Evolutionary conservation across 2,329 filamentous ascomycete genomes (phyloP), one percentile per base, ranked within the genome.

Genomic region (Colletotrichum graminicola): DNA sequence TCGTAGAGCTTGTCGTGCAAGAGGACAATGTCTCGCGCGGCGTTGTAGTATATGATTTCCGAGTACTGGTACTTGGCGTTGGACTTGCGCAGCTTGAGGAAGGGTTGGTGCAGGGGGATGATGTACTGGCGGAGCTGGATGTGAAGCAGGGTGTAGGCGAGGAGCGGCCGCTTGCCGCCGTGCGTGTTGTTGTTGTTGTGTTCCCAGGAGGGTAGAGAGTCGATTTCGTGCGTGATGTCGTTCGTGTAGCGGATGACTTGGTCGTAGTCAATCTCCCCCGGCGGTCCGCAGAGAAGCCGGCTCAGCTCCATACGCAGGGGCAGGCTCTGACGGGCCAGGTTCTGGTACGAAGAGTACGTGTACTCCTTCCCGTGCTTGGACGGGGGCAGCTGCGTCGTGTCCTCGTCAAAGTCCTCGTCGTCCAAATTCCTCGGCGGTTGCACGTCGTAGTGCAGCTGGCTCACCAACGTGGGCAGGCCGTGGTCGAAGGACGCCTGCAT

Each of bases 61-160:
- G 88, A 89, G 75, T 88, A 88, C 75, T 90, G 88, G 76, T 89
- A 90, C 74, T 88, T 88, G 67, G 88, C 88, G 78, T 89, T 88
- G 72, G 84, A 83, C 79, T 87, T 87, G 74, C 88, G 85, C 63
- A 89, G 83, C 75, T 88, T 89, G 39, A 91, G 82, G 76, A 88
- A 90, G 1, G 88, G 87, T 73, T 90, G 87, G 75, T 90, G 88
- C 8, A 91, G 81, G 1, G 88, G 87, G 72, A 90, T 87, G 69
- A 90, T 89, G 79, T 89, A 90, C 76, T 90, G 88, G 39, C 87
- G 82, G 62, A 91, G 82, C 75, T 91, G 88, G 63, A 91, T 85
- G 76, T 90, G 88, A 16, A 91, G 80, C 26, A 90, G 79, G 0
- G 89, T 89, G 77, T 90, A 89, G 23, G 88, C 87, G 56, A 90